Conservation (phyloP, 768 basidiomycete genomes). For the Terana coerulea region DNA sequence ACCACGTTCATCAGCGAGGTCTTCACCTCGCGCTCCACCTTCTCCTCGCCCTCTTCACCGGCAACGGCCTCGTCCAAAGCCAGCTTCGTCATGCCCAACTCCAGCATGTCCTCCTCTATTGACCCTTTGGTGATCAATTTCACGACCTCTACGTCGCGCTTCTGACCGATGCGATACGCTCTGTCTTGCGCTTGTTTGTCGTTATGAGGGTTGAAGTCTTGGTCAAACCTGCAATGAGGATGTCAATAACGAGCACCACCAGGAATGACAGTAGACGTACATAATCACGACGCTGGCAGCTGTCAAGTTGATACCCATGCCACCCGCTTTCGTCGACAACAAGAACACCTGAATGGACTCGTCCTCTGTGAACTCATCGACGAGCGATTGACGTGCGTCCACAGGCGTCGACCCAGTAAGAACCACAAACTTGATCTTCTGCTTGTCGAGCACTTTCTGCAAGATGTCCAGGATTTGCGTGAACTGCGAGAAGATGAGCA, state of each 20-base stretch:
- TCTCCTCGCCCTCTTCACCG: slow-evolving; percentile 61
- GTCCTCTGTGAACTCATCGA: slow-evolving; percentile 93
- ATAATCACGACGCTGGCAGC: slow-evolving; percentile 95
- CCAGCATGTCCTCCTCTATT: slow-evolving; percentile 96
- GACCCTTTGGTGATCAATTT: slow-evolving; percentile 89
- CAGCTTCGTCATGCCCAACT: slow-evolving; percentile 85
- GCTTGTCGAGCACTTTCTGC: slow-evolving; percentile 72
- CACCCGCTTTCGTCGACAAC: slow-evolving; percentile 89
- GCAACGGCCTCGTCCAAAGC: slow-evolving; percentile 93
- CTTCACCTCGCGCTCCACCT: slow-evolving; percentile 73
- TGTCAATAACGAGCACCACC: not conserved
- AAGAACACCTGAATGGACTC: slow-evolving; percentile 85
- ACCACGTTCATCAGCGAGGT: slow-evolving; percentile 81
- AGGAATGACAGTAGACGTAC: too few species aligned
- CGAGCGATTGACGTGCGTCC: slow-evolving; percentile 86
- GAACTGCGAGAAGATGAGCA: slow-evolving; percentile 95
- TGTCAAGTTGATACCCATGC: slow-evolving; percentile 95
- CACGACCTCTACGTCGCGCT: slow-evolving; percentile 89
- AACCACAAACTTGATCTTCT: slow-evolving; percentile 70
- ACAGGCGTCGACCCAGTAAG: slow-evolving; percentile 94
- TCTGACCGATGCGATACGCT: slow-evolving; percentile 95
- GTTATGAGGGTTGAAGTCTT: slow-evolving; percentile 98
- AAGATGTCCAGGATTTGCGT: slow-evolving; percentile 95
- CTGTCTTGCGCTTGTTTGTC: slow-evolving; percentile 97
- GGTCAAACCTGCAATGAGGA: slow-evolving; percentile 69